Conservation (phyloP, 2,329 filamentous ascomycete species). For the Thielaviopsis punctulata region DNA sequence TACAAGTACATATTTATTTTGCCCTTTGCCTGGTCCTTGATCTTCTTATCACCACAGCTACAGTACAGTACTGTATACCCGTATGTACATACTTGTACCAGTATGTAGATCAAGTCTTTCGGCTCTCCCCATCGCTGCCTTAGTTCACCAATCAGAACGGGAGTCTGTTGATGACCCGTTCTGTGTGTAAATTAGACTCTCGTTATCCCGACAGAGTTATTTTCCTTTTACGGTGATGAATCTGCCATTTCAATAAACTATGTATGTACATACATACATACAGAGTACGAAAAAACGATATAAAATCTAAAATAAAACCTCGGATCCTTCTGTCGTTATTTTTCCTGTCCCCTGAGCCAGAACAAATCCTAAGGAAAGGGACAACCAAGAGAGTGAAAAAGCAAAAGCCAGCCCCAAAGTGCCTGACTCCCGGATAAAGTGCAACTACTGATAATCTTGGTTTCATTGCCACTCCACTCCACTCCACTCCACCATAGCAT, state of each 20-base stretch:
- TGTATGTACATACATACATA: too few species aligned
- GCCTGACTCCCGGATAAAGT: not conserved
- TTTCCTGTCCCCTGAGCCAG: not conserved
- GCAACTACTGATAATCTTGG: not conserved
- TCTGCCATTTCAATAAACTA: too few species aligned
- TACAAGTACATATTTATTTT: not conserved
- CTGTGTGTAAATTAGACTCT: too few species aligned
- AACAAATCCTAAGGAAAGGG: not conserved
- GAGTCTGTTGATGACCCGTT: too few species aligned
- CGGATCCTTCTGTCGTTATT: not conserved
- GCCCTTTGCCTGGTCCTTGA: not conserved
- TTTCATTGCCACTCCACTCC: not conserved
- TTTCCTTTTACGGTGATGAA: not conserved
- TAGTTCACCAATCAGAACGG: too few species aligned
- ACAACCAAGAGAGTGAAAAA: not conserved
- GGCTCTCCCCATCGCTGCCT: too few species aligned
- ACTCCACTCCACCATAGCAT: not conserved
- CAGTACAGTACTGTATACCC: too few species aligned
- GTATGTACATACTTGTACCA: too few species aligned
- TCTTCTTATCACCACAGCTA: not conserved
- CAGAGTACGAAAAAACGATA: too few species aligned
- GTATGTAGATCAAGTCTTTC: too few species aligned
- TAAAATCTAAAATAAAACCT: too few species aligned
- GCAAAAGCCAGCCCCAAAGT: not conserved
- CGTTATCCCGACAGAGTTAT: not conserved